Base-by-base conservation (phyloP, 805 yeast genomes). In the Clavispora carvajalis region DNA sequence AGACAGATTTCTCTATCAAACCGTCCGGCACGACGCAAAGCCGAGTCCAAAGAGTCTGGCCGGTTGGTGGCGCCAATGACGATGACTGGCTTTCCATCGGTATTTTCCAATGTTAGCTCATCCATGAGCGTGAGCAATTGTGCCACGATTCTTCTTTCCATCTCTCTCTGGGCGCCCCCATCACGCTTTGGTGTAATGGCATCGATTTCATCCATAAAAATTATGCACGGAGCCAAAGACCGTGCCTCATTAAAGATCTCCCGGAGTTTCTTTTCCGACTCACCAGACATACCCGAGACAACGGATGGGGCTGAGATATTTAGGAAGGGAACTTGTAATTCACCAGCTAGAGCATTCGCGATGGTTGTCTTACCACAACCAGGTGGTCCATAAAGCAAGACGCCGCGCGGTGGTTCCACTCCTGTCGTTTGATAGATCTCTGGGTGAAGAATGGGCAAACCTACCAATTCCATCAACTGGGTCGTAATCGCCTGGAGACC, bases 221-320 rank as follows among this genome's bases (percentile, higher is more conserved):
- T 76, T 22, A 93, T 65, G 62, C 97, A 90, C 7, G 99, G 99
- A 1, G 99, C 99, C 40, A 88, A 57, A 3, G 74, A 53, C 54
- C 82, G 83, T 3, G 99, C 99, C 57, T 93, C 98, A 28, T 89
- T 96, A 56, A 91, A 91, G 28, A 91, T 69, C 44, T 93, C 98
- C 46, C 99, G 73, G 17, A 93, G 71, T 57, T 91, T 90, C 69
- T 93, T 93, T 60, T 93, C 99, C 47, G 91, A 80, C 60, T 93
- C 99, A 33, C 99, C 99, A n/a, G 96, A 87, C 98, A 93, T 93
- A 5, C 99, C 99, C 46, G 96, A 86, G 0, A 93, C 98, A 7
- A 93, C 87, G 2, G 95, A 83, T 1, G 99, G 99, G 0, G 99
- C 98, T 21, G 95, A 85, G 1, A 93, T 74, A 34, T 85, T 82